Base-by-base conservation (phyloP, 768 basidiomycete species). In the Cystofilobasidium bisporidii region DNA sequence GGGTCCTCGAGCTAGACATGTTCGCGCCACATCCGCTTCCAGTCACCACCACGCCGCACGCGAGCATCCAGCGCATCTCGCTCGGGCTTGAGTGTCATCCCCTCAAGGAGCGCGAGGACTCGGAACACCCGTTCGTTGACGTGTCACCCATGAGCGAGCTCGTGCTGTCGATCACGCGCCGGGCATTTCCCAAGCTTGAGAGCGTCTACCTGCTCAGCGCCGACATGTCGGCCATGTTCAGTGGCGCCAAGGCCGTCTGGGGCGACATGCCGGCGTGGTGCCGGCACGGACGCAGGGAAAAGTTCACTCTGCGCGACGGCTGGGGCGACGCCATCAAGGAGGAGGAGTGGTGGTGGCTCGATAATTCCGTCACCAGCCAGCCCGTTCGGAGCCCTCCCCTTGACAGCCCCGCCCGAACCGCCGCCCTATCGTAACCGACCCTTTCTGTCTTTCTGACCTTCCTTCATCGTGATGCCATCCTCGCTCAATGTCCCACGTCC, bases 1-100 rank as follows among this genome's bases (percentile, higher is more conserved):
- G 65, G 8, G 24, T 50, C 33, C 65, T 66, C 24, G 65, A 66
- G 41, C 65, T 66, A 24, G 65, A 66, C 59, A 50, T 66, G 26
- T 66, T 60, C 57, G 43, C 40, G 28, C 47, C 65, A 24, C 47
- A 48, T 20, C 65, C 65, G 9, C 12, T 66, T 12, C 65, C 65
- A 3, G 1, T 10, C 11, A 2, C n/a, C 28, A 33, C 53, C 17
- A 12, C 58, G 14, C 65, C 59, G 10, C 65, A 66, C 22, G 53
- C 22, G 15, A 43, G 10, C 22, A 22, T 61, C 60, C 5, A 6
- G 6, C 24, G 15, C 28, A 61, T 61, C 28, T 61, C 60, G 10
- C 40, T 47, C 18, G 62, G 62, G 26, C 45, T 67, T 30, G 66
- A 67, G n/a, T 58, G 53, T n/a, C 20, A 59, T 32, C 65, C 65